These are phyloP conservation scores for Russula earlei DNA, from an alignment of 768 basidiomycete genomes.

Conservation along the genomic window DNA sequence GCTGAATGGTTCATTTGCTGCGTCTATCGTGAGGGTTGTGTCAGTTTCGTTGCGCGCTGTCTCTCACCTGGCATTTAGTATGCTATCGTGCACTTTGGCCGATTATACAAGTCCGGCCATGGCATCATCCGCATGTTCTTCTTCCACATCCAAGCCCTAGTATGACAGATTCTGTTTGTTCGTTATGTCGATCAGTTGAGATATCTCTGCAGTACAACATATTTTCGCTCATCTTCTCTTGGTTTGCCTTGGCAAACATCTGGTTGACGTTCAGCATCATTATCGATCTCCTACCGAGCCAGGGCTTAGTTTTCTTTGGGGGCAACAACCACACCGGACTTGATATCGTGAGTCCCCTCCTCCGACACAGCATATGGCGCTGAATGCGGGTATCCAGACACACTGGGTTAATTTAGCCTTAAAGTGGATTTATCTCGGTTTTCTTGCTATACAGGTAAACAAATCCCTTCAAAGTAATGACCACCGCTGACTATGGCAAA, in stretches of 20 bases:
- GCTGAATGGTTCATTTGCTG: constrained; percentile 94
- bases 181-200: neutral
- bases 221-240: constrained; percentile 77
- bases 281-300: constrained; percentile 68
- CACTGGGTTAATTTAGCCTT: constrained; percentile 79
- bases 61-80: constrained; percentile 40
- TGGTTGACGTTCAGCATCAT: constrained; percentile 97
- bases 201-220: constrained; percentile 61
- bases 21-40: constrained; percentile 61
- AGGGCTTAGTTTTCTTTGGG: constrained; percentile 55
- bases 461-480: neutral
- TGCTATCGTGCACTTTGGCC: constrained; percentile 87
- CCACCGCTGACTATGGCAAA: constrained; percentile 17
- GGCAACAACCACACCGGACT: constrained; percentile 31
- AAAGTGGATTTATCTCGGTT: constrained; percentile 81
- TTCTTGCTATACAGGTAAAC: constrained; percentile 66
- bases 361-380: neutral
- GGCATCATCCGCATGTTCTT: constrained; percentile 92
- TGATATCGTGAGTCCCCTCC: constrained; percentile 43
- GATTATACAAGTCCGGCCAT: constrained; percentile 79
- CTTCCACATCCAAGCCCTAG: constrained; percentile 87
- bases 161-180: constrained; percentile 31
- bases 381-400: constrained; percentile 40
- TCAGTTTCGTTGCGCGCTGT: neutral
- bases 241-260: constrained; percentile 87